These are phyloP conservation scores for Erythrophleum fordii DNA, from an alignment of 306 rosid species.

Conservation along the genomic window DNA sequence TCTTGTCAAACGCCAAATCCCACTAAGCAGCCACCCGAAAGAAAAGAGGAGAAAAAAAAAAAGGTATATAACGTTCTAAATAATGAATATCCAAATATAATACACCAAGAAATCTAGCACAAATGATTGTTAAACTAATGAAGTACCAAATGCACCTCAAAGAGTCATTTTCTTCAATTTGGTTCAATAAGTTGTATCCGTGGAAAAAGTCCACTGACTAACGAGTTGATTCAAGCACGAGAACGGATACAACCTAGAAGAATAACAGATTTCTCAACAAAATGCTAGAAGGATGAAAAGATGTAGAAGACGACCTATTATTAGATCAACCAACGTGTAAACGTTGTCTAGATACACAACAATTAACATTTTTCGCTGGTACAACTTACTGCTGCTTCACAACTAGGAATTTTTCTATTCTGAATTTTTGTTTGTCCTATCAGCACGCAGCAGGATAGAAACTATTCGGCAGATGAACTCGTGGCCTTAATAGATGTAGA, in stretches of 20 bases:
- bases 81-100: neutral
- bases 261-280: neutral
- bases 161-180: conserved; percentile 3
- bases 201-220: neutral
- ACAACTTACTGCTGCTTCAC: conserved; percentile 18
- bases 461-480: conserved; percentile 26
- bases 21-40: neutral
- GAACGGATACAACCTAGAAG: neutral
- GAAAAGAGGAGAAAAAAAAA: neutral
- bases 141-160: neutral
- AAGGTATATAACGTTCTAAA: neutral
- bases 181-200: neutral
- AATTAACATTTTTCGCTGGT: conserved; percentile 17
- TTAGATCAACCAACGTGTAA: conserved; percentile 3
- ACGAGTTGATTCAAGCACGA: neutral
- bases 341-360: conserved; percentile 36
- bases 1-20: neutral
- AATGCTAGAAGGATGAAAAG: neutral
- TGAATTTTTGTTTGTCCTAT: conserved; percentile 2
- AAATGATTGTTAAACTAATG: neutral
- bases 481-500: conserved; percentile 12
- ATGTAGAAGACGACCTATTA: conserved; percentile 18
- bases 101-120: neutral
- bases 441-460: conserved; percentile 22
- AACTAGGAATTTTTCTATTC: conserved; percentile 11